Base-by-base conservation (phyloP, 108 stramenopile genomes). In the Nitzschia sp. region DNA sequence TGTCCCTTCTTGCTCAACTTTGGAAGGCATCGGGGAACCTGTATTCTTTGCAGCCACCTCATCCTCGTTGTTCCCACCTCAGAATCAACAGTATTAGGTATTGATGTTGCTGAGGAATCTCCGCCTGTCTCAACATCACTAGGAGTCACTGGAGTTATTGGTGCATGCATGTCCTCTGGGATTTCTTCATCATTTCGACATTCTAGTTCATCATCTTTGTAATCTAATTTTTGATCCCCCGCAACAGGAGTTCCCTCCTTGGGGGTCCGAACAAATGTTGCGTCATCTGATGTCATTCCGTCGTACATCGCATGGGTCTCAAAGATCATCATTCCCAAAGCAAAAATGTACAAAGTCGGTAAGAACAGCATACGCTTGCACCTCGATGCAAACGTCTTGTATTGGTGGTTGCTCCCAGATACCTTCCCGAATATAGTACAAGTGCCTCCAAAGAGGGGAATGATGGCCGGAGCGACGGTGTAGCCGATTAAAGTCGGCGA, bases 271-370 rank as follows among this genome's bases (percentile, higher is more conserved):
- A 43, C 20, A 41, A 73, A 73, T 1, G 72, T 73, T 3, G 72
- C 72, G 58, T 73, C 72, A 24, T 67, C 40, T 5, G 72, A 73
- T 8, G 51, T n/a, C 7, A 73, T 24, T 38, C 72, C 72, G 7
- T 66, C 72, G 10, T 39, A 10, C 12, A 67, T 46, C 11, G 65
- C 65, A 21, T 39, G 10, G 0, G 41, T 58, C 38, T 73, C 65
- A 44, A 58, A 73, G 34, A 67, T 41, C 9, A 21, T 39, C 55
- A 66, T 73, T 25, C 72, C 65, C 14, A 58, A 40, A 6, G 24
- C 17, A 14, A 67, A 41, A 1, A 41, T 8, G 6, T 56, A 51
- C 19, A 29, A 38, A 17, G 44, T n/a, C 17, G 41, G 65, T 19
- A 73, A 39, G 1, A 59, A 56, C 14, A 50, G 8, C 6, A 67